Conservation (phyloP, 73 alveolate species). For the Blepharisma japonicum region DNA sequence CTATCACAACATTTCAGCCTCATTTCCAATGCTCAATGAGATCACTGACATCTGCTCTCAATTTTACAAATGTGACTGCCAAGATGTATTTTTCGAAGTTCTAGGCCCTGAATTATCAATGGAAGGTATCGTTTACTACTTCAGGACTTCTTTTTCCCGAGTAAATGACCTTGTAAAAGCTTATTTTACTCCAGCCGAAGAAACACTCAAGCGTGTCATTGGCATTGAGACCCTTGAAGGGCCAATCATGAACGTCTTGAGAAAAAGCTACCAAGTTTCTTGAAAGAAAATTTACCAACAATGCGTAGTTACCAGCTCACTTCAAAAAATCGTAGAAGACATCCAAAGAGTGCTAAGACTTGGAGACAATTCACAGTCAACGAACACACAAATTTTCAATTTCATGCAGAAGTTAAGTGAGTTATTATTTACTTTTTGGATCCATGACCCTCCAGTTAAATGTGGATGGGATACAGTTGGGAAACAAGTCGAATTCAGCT, state of each 20-base stretch:
- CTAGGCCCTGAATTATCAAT: conserved; percentile 89
- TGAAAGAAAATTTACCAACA: conserved; percentile 72
- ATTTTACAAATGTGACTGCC: conserved; percentile 90
- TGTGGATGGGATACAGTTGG: conserved; percentile 83
- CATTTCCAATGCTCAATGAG: conserved; percentile 93
- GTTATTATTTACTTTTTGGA: conserved; percentile 52
- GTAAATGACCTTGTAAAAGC: conserved; percentile 59
- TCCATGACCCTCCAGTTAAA: conserved; percentile 80
- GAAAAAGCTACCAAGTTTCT: conserved; percentile 86
- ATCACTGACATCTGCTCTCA: conserved; percentile 77
- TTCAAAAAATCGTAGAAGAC: conserved; percentile 66
- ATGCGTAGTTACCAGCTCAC: conserved; percentile 49
- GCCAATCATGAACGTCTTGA: conserved; percentile 90
- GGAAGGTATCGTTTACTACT: conserved; percentile 87
- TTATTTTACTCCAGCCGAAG: conserved; percentile 80
- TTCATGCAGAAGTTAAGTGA: conserved; percentile 61
- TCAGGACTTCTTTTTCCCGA: conserved; percentile 61
- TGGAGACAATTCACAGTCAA: conserved; percentile 42
- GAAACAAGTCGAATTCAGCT: conserved; percentile 80
- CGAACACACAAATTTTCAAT: conserved; percentile 58
- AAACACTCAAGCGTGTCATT: conserved; percentile 60
- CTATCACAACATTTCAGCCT: conserved; percentile 80
- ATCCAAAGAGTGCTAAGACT: conserved; percentile 51
- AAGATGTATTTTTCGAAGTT: conserved; percentile 93
- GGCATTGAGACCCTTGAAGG: conserved; percentile 81